phyloP scores from a whole-genome alignment of 2,329 filamentous ascomycete genomes.

The Biscogniauxia mediterranea region DNA sequence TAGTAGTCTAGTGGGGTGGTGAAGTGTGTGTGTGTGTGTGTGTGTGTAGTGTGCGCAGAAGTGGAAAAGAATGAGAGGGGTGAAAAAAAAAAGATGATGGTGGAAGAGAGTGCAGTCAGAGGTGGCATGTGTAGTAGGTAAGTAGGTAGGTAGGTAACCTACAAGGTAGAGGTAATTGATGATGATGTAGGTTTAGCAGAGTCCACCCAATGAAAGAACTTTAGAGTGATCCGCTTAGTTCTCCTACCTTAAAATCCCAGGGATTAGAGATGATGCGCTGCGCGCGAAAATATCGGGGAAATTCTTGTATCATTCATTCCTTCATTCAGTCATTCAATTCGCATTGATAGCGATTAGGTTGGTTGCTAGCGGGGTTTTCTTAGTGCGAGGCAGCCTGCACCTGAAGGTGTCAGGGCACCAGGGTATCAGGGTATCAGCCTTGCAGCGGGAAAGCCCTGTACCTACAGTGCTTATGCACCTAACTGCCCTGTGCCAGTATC shows the following conservation, averaged over 20 bases:
- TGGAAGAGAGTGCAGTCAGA: neutral
- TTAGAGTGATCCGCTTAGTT: slow-evolving; percentile 11
- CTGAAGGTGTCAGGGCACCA: too few relatives aligned
- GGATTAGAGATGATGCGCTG: neutral
- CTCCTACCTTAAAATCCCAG: neutral
- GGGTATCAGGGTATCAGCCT: neutral
- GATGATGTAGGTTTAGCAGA: slow-evolving; percentile 20
- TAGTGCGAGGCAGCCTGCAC: neutral
- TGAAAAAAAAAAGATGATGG: neutral
- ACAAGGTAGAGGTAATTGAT: slow-evolving; percentile 7
- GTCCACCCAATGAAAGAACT: slow-evolving; percentile 17
- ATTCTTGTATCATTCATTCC: neutral
- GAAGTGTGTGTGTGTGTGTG: neutral
- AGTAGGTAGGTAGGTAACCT: neutral
- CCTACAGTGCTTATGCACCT: neutral
- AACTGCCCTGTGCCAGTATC: neutral
- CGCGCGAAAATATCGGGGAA: slow-evolving; percentile 23
- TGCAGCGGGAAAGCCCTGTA: neutral
- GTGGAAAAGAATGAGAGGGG: neutral
- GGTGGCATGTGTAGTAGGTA: slow-evolving; percentile 6
- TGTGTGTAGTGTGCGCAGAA: neutral
- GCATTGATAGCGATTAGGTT: neutral
- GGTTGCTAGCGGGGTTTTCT: neutral
- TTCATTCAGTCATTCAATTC: neutral
- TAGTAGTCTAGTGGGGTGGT: too few relatives aligned